phyloP scores from a whole-genome alignment of 768 basidiomycete genomes.

The Kwoniella heveanensis region DNA sequence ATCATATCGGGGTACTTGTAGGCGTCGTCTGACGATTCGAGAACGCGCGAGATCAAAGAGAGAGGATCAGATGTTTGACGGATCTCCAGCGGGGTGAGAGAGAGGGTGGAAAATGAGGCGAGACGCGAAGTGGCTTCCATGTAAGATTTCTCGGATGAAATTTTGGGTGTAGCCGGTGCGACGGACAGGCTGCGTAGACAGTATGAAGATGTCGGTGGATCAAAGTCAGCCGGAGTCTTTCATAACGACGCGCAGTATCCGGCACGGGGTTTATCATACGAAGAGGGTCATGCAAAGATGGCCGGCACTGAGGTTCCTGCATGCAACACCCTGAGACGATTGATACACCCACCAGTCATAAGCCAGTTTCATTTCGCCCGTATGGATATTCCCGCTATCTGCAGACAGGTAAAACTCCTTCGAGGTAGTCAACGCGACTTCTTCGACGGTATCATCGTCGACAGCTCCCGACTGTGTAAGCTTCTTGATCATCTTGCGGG shows the following conservation, averaged over 20 bases:
- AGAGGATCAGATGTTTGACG: conserved; percentile 87
- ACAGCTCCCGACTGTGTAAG: conserved; percentile 61
- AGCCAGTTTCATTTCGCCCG: conserved; percentile 93
- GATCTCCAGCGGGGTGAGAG: conserved; percentile 88
- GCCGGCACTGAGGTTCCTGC: no score
- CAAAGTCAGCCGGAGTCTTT: neutral
- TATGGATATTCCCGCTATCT: conserved; percentile 83
- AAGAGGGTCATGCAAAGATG: no score
- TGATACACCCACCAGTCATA: conserved; percentile 89
- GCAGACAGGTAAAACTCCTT: conserved; percentile 96
- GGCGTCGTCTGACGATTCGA: conserved; percentile 80
- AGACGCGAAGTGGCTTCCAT: conserved; percentile 97
- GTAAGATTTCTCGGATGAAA: conserved; percentile 78
- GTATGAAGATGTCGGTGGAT: neutral
- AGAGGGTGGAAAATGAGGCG: conserved; percentile 71
- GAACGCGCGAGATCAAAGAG: conserved; percentile 79
- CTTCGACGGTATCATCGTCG: conserved; percentile 64
- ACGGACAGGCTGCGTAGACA: conserved; percentile 68
- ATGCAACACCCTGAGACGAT: no score
- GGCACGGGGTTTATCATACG: no score
- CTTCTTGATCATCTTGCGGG: conserved; percentile 65
- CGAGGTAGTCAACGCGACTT: conserved; percentile 76
- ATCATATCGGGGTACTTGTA: conserved; percentile 91
- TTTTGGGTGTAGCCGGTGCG: conserved; percentile 65
- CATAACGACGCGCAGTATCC: no score